phyloP scores from a whole-genome alignment of 2,329 filamentous ascomycete genomes.

The Xylaria sp. region DNA sequence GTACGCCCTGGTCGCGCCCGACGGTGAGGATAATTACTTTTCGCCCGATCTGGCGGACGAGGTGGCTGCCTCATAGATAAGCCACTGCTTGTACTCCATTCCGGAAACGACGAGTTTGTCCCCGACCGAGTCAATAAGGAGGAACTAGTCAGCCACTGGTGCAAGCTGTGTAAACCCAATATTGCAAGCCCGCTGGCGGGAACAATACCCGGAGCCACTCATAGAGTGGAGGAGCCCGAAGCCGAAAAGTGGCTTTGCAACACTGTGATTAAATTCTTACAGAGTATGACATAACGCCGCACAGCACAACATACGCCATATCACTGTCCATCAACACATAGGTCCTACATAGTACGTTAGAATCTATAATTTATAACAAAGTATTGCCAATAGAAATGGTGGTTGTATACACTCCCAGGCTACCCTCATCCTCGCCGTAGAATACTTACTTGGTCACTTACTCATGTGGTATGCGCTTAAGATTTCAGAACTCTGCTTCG shows the following conservation, averaged over 20 bases:
- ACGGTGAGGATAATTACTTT: slow-evolving; percentile 85
- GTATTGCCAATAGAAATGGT: background rate
- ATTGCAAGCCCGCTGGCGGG: slow-evolving; percentile 58
- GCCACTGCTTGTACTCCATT: slow-evolving; percentile 68
- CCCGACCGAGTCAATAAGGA: slow-evolving; percentile 63
- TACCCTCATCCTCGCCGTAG: too few relatives aligned
- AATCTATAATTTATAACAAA: background rate
- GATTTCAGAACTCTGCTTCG: too few relatives aligned
- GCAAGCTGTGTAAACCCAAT: slow-evolving; percentile 47
- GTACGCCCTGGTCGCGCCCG: slow-evolving; percentile 54
- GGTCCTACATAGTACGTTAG: background rate
- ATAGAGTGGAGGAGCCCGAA: slow-evolving; percentile 54
- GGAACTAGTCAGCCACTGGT: slow-evolving; percentile 64
- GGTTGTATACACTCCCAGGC: too few relatives aligned
- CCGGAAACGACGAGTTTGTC: slow-evolving; percentile 70
- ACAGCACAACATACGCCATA: background rate
- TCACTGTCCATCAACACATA: background rate
- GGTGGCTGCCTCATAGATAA: slow-evolving; percentile 58
- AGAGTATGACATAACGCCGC: slow-evolving; percentile 23
- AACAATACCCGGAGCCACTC: slow-evolving; percentile 58
- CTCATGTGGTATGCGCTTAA: too few relatives aligned
- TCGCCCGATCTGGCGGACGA: slow-evolving; percentile 72
- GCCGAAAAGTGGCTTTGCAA: slow-evolving; percentile 57
- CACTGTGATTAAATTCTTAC: slow-evolving; percentile 55
- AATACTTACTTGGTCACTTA: too few relatives aligned